Evolutionary conservation across 2,329 filamentous ascomycete genomes (phyloP), one percentile per base, ranked within the genome.

Genomic region (Fusarium redolens): DNA sequence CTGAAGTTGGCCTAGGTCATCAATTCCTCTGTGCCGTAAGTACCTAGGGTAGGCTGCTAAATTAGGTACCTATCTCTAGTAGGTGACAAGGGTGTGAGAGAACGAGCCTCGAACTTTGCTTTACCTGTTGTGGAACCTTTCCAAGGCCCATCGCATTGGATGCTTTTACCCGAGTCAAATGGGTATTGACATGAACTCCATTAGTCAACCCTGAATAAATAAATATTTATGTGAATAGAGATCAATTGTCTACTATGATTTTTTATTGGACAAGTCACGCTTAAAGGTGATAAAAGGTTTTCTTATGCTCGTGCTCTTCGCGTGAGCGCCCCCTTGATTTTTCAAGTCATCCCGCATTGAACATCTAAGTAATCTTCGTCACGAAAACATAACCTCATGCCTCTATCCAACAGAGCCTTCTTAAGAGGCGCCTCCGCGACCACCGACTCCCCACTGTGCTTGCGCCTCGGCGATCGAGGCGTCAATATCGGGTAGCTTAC

Each of bases 51-150:
- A 33, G 47, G 47, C 33, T 35, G 33, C 33, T 48, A 45, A 17
- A 25, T 28, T 31, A 28, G 28, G 28, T 28, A 31, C 14, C 45
- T 20, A 31, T 44, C 40, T 35, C 25, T 10, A 17, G 11, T 51
- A 41, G 33, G 51, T 37, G 40, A 20, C 50, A 63, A 33, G 44
- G 45, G 37, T 15, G 33, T 37, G 41, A 52, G 45, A 38, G 41
- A 65, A 43, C 63, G 33, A 68, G 52, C 55, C 71, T 57, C 47
- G 35, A 56, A 56, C 60, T 30, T 56, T 43, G 52, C 57, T 71
- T 44, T 60, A 44, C 58, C 31, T 65, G n/a, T 30, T 54, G 65
- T 69, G 69, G 55, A 64, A 25, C 65, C 44, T 40, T 47, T 50
- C 22, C 12, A 28, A 55, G 38, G 40, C 22, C 14, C 40, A 4